phyloP scores from a whole-genome alignment of 2,329 filamentous ascomycete genomes.

The Neofusicoccum kwambonambiense region DNA sequence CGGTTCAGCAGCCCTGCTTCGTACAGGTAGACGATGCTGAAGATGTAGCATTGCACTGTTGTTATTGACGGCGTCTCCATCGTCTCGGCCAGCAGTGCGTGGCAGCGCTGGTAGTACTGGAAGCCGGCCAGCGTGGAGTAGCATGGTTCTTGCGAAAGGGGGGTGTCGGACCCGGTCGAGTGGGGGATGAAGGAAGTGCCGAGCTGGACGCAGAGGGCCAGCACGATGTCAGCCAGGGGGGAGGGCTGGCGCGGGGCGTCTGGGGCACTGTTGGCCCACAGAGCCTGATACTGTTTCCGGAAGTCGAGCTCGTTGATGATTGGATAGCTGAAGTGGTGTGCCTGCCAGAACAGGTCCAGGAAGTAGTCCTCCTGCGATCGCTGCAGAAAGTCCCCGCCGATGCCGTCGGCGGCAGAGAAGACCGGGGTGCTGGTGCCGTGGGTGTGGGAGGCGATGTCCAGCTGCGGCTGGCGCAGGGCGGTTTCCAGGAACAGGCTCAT shows the following conservation, averaged over 20 bases:
- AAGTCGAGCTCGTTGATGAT: conserved; percentile 50
- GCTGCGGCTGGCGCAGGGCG: conserved; percentile 28
- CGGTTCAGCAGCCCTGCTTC: conserved; percentile 50
- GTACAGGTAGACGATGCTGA: conserved; percentile 47
- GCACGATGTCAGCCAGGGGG: conserved; percentile 52
- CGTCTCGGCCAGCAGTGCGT: background rate
- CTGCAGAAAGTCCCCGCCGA: conserved; percentile 31
- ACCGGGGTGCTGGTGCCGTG: background rate
- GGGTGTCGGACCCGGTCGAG: background rate
- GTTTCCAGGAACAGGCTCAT: conserved; percentile 40
- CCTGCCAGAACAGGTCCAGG: conserved; percentile 50
- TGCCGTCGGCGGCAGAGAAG: background rate
- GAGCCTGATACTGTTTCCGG: conserved; percentile 39
- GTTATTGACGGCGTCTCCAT: conserved; percentile 35
- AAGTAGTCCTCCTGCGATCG: conserved; percentile 50
- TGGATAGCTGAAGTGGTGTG: conserved; percentile 44
- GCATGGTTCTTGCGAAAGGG: no score
- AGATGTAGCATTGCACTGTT: conserved; percentile 49
- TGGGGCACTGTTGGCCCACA: conserved; percentile 22
- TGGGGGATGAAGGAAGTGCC: conserved; percentile 30
- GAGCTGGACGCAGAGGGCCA: conserved; percentile 54
- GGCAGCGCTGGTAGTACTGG: conserved; percentile 8
- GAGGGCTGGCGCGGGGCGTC: conserved; percentile 42
- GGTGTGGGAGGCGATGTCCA: background rate
- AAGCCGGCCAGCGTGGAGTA: background rate